Percentiles rank a stretch among this genome's conserved stretches.
phyloP scores from a whole-genome alignment of 108 stramenopile species.

The Discostella pseudostelligera region DNA sequence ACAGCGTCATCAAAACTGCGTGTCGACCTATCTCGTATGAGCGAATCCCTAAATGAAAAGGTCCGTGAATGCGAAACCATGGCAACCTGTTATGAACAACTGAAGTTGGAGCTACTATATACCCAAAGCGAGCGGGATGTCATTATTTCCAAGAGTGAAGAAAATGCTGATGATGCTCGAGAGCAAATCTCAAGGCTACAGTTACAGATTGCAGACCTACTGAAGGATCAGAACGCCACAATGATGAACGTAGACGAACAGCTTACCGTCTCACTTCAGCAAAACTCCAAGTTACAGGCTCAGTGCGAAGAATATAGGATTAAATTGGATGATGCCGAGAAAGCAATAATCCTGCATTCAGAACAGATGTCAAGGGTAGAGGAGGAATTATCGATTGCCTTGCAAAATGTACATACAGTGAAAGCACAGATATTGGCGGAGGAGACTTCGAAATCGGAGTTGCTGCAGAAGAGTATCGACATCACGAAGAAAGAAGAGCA shows the following conservation, averaged over 20 bases:
- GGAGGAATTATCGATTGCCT: conserved; percentile 30
- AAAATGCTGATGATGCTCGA: conserved; percentile 8
- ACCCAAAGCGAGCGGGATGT: conserved; percentile 10
- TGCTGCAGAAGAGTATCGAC: conserved; percentile 22
- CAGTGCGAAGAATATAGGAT: conserved; percentile 23
- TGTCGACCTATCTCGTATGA: conserved; percentile 11
- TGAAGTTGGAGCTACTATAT: conserved; percentile 22
- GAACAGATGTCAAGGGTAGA: conserved; percentile 27
- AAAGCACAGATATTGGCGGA: neutral
- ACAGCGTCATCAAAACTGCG: conserved; percentile 17
- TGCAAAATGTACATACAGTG: conserved; percentile 10
- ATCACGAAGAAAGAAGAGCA: conserved; percentile 18
- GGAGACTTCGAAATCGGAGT: conserved; percentile 1
- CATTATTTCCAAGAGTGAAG: conserved; percentile 6
- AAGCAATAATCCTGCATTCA: conserved; percentile 14
- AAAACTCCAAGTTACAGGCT: conserved; percentile 10
- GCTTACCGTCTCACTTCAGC: conserved; percentile 16
- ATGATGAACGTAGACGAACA: conserved; percentile 32
- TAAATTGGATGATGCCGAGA: conserved; percentile 23
- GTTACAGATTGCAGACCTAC: conserved; percentile 27
- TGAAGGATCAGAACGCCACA: conserved; percentile 28
- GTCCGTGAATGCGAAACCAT: conserved; percentile 20
- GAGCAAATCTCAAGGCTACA: conserved; percentile 32
- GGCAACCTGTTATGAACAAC: conserved; percentile 4
- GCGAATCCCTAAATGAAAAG: conserved; percentile 19